phyloP scores from a whole-genome alignment of 2,329 filamentous ascomycete genomes.

The Rutstroemia sp. region DNA sequence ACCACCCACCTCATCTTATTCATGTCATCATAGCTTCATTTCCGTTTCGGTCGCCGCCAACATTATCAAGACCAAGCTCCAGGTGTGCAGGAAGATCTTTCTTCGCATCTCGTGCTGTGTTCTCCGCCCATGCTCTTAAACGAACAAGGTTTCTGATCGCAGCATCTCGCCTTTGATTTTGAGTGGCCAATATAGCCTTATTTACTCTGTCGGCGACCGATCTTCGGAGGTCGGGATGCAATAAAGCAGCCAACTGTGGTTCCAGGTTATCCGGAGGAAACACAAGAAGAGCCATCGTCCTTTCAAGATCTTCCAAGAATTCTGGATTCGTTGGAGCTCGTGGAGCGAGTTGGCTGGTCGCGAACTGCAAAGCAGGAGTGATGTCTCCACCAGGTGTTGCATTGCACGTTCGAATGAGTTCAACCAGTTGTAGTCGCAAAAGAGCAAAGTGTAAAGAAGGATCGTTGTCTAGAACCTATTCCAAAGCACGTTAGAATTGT shows the following conservation, averaged over 20 bases:
- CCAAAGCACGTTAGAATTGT: neutral
- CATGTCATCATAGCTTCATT: conserved; percentile 28
- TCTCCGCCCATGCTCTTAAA: conserved; percentile 78
- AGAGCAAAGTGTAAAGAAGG: conserved; percentile 82
- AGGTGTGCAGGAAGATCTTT: conserved; percentile 28
- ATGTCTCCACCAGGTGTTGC: conserved; percentile 63
- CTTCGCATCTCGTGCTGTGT: conserved; percentile 27
- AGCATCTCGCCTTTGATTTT: conserved; percentile 68
- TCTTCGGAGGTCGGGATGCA: conserved; percentile 72
- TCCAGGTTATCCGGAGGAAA: conserved; percentile 77
- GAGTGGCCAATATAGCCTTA: conserved; percentile 70
- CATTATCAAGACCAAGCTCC: conserved; percentile 26
- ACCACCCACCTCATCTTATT: conserved; percentile 5
- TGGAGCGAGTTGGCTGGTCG: conserved; percentile 78
- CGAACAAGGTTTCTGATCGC: conserved; percentile 75
- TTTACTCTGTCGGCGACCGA: conserved; percentile 87
- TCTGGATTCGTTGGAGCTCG: conserved; percentile 73
- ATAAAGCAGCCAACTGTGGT: conserved; percentile 64
- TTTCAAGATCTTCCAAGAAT: conserved; percentile 81
- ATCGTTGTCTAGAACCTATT: conserved; percentile 72
- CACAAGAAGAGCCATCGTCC: conserved; percentile 86
- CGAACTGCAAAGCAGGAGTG: conserved; percentile 70
- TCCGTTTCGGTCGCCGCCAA: conserved; percentile 21
- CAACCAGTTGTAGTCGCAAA: conserved; percentile 83
- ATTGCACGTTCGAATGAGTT: conserved; percentile 77